Base-by-base conservation (phyloP, 2,329 filamentous ascomycete species). In the Scedosporium dehoogii region DNA sequence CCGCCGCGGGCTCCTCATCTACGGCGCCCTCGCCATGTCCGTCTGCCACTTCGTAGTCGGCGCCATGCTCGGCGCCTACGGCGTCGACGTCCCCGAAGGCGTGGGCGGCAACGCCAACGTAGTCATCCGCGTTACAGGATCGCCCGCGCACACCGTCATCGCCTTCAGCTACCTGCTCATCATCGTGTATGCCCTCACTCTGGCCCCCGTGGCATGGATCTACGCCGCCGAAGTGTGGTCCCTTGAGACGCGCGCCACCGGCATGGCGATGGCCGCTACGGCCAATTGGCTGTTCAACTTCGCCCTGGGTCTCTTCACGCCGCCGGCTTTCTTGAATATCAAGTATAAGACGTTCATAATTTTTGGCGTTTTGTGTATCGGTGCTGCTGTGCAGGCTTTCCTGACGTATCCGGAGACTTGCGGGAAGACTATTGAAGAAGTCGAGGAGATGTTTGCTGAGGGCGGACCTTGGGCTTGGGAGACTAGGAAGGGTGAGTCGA, bases 141-240 rank as follows among this genome's bases (percentile, higher is more conserved):
- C 75, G 0, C 76, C 82, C 12, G 82, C 85, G 21, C 79, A 87
- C 68, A 81, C 81, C 1, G 82, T 89, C 62, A 88, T 88, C 65
- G 82, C 83, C 21, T 87, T 87, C 67, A 84, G 80, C 59, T 88
- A 87, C 69, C 76, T 88, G 16, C 78, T 88, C 63, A 83, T 87
- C 68, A 78, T 86, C 66, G 76, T 85, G 65, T 88, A 88, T 69
- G 81, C 83, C 1, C 74, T 86, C n/a, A 87, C 84, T 0, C 78
- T 85, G 18, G 85, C 84, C 0, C 84, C 85, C 0, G 81, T 86
- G 3, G 83, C 80, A 61, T 88, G 85, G 85, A 80, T 87, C 55
- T 88, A 89, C 67, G 81, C 83, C 0, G 82, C 84, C 16, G 86
- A 89, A 71, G 81, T 86, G 2, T 87, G 82, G 80, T 84, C 82